These are phyloP conservation scores for Poterioochromonas sp. DNA, from an alignment of 352 stramenopile genomes.

Conservation along the genomic window DNA sequence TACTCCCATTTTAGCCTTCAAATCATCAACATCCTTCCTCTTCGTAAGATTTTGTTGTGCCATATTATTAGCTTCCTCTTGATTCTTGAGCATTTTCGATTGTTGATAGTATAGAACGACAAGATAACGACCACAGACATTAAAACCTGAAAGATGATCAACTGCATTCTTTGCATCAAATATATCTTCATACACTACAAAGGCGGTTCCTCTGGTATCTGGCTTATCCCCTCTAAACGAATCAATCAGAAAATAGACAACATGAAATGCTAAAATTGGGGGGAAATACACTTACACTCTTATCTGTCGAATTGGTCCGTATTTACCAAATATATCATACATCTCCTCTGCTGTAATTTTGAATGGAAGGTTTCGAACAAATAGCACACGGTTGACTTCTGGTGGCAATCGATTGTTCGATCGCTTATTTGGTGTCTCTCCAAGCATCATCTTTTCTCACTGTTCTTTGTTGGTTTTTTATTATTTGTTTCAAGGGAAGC, in stretches of 20 bases:
- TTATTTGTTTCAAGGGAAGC: too few relatives aligned
- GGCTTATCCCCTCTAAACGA: conserved; percentile 65
- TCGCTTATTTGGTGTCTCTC: too few relatives aligned
- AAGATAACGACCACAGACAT: conserved; percentile 94
- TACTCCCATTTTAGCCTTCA: conserved; percentile 36
- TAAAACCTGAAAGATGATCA: conserved; percentile 97
- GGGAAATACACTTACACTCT: conserved; percentile 49
- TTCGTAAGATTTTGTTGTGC: too few relatives aligned
- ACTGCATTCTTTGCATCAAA: conserved; percentile 98
- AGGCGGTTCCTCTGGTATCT: conserved; percentile 92
- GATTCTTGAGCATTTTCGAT: conserved; percentile 57
- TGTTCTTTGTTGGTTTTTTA: too few relatives aligned
- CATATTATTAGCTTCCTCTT: conserved; percentile 57
- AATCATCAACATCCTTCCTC: conserved; percentile 56
- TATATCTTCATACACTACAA: conserved; percentile 98
- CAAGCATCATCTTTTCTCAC: too few relatives aligned
- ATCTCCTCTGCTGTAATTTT: conserved; percentile 96
- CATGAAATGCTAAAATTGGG: conserved; percentile 9
- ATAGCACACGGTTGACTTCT: conserved; percentile 90
- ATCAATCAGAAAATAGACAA: background rate
- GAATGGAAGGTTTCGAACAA: conserved; percentile 92
- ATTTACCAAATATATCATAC: conserved; percentile 99
- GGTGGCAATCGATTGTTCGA: conserved; percentile 70
- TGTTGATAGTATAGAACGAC: conserved; percentile 98
- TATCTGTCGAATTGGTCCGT: conserved; percentile 96